Percentiles rank a stretch among this genome's conserved stretches.
phyloP scores from a whole-genome alignment of 108 stramenopile genomes.

The Fistulifera pelliculosa region DNA sequence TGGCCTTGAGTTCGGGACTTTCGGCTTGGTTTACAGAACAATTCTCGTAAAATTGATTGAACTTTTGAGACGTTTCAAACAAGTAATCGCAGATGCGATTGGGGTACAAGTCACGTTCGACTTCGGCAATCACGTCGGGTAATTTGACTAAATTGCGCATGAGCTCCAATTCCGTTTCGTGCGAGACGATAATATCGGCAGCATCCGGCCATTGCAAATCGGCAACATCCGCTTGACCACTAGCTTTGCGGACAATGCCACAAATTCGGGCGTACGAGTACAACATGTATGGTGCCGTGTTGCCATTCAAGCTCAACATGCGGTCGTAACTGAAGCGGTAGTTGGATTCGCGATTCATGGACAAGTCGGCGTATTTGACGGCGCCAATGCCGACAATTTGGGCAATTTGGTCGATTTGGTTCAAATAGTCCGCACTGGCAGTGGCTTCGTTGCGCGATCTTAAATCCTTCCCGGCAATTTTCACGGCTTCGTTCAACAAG shows the following conservation, averaged over 20 bases:
- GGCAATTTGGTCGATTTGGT: slow-evolving; percentile 51
- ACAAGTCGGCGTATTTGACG: slow-evolving; percentile 98
- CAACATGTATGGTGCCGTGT: slow-evolving; percentile 99
- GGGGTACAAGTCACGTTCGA: slow-evolving; percentile 86
- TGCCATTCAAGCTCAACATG: slow-evolving; percentile 97
- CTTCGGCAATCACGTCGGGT: slow-evolving; percentile 76
- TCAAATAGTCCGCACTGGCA: slow-evolving; percentile 27
- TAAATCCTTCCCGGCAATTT: slow-evolving; percentile 77
- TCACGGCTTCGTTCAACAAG: slow-evolving; percentile 90
- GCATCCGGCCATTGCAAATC: slow-evolving; percentile 59
- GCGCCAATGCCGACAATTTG: slow-evolving; percentile 94
- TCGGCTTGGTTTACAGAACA: slow-evolving; percentile 86
- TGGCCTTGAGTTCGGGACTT: slow-evolving; percentile 70
- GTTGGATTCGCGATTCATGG: slow-evolving; percentile 93
- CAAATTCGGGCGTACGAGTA: slow-evolving; percentile 94
- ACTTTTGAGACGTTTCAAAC: slow-evolving; percentile 85
- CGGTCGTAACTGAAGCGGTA: slow-evolving; percentile 97
- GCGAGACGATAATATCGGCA: slow-evolving; percentile 60
- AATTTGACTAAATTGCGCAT: slow-evolving; percentile 78
- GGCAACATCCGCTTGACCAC: slow-evolving; percentile 50
- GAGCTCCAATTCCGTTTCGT: slow-evolving; percentile 82
- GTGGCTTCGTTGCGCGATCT: slow-evolving; percentile 39
- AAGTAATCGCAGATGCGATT: slow-evolving; percentile 92
- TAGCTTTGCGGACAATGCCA: slow-evolving; percentile 89
- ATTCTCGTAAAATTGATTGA: slow-evolving; percentile 83